Evolutionary conservation across 129 eudicot genomes (phyloP), one percentile per base, ranked within the genome.

Genomic region (Sambucus nigra): DNA sequence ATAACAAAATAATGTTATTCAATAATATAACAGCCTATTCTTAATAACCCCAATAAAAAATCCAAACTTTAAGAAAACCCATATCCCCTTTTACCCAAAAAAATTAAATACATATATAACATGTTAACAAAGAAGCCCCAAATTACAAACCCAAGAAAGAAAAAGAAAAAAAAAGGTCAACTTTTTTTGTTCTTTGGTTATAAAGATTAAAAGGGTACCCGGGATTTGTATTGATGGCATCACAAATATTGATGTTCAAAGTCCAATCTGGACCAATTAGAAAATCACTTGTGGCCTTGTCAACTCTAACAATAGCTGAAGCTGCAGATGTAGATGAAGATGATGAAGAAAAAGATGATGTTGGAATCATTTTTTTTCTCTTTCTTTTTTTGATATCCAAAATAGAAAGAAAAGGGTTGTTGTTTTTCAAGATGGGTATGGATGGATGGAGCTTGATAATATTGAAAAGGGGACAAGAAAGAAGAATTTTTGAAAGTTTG

Each of bases 221-320:
- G 58, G 71, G 86, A 66, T 82, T 77, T 61, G 86, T 40, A 75
- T 92, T 92, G 64, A 83, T 51, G 19, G 81, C 35, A 62, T 92
- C 99, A 33, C 99, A 92, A 55, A 92, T 77, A 42, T 69, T 78
- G 15, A 86, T 86, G 64, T 86, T 92, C 62, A 82, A 42, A 25
- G 94, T 68, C 99, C 99, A 92, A 77, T 92, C 99, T 24, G 99
- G 95, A 24, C 77, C 80, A 25, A 55, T 80, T 21, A 92, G 72
- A 65, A 86, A 83, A 56, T 92, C 91, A 74, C 99, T 92, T 3
- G 99, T 92, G 14, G 99, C 95, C 73, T 92, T 92, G 53, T 92
- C 94, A 11, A 92, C 99, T 9, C 89, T 71, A 53, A 77, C 73
- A 20, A 76, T 61, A 41, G 89, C 94, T 23, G 87, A 64, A 46